phyloP scores from a whole-genome alignment of 306 rosid genomes.

The Aeschynomene evenia region DNA sequence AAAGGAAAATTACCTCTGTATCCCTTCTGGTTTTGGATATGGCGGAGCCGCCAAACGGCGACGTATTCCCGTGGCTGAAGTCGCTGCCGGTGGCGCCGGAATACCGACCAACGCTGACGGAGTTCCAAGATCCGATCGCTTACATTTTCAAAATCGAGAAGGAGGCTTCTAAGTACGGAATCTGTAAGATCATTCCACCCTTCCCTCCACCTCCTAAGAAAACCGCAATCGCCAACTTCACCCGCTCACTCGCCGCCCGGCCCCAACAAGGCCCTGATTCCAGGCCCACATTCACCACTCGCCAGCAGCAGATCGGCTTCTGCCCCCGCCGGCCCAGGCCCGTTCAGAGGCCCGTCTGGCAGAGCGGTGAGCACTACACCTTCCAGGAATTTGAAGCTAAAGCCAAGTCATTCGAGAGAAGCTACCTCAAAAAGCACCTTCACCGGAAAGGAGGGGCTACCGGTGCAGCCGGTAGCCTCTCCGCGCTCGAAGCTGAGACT shows the following conservation, averaged over 20 bases:
- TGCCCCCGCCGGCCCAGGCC: constrained; percentile 78
- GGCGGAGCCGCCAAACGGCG: constrained; percentile 65
- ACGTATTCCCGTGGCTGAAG: constrained; percentile 84
- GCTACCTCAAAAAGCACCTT: constrained; percentile 53
- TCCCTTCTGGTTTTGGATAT: constrained; percentile 18
- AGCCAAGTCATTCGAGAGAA: constrained; percentile 78
- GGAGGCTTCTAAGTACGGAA: constrained; percentile 87
- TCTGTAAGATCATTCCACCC: constrained; percentile 97
- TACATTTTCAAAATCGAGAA: constrained; percentile 99
- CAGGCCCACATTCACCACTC: constrained; percentile 78
- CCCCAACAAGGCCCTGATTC: no score
- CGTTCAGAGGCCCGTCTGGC: constrained; percentile 89
- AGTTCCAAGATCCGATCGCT: constrained; percentile 95
- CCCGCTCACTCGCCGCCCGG: constrained; percentile 44
- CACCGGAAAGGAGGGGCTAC: constrained; percentile 24
- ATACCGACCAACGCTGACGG: constrained; percentile 66
- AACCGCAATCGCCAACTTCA: constrained; percentile 75
- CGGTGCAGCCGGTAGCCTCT: constrained; percentile 10
- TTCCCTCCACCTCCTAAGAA: constrained; percentile 73
- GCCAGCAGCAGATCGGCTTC: constrained; percentile 99
- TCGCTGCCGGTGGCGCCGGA: constrained; percentile 88
- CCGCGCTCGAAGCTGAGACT: constrained; percentile 71
- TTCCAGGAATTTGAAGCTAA: constrained; percentile 72
- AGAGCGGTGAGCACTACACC: constrained; percentile 88
- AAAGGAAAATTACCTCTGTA: constrained; percentile 1